Conservation (phyloP, 2,329 filamentous ascomycete species). For the Pyricularia sp. region DNA sequence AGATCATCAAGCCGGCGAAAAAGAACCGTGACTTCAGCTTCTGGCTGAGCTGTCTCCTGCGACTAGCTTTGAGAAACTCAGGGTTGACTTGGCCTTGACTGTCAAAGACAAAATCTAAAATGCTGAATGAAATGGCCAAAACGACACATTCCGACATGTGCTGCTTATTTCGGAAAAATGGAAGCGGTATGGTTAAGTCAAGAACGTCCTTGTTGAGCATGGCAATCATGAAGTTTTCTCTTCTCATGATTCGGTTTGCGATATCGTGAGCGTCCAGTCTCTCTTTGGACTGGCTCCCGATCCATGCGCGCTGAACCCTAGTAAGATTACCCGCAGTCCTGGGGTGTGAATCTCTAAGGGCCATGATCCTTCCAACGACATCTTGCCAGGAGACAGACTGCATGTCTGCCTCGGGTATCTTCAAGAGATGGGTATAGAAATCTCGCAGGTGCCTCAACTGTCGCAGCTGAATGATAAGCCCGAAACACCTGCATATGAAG, state of each 20-base stretch:
- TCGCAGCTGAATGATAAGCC: slow-evolving; percentile 59
- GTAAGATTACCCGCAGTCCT: slow-evolving; percentile 52
- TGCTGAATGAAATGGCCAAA: slow-evolving; percentile 82
- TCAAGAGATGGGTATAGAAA: slow-evolving; percentile 72
- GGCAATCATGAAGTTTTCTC: slow-evolving; percentile 93
- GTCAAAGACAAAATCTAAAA: slow-evolving; percentile 91
- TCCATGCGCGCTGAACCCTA: slow-evolving; percentile 36
- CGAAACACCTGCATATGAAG: slow-evolving; percentile 68
- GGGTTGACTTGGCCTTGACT: slow-evolving; percentile 76
- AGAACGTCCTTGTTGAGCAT: slow-evolving; percentile 95
- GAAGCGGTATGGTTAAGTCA: slow-evolving; percentile 73
- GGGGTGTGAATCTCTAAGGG: slow-evolving; percentile 73
- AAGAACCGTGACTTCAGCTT: slow-evolving; percentile 66
- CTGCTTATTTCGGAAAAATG: slow-evolving; percentile 66
- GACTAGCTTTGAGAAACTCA: slow-evolving; percentile 72
- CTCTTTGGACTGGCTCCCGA: slow-evolving; percentile 82
- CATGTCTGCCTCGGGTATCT: slow-evolving; percentile 72
- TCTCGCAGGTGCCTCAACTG: slow-evolving; percentile 66
- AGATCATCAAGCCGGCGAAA: slow-evolving; percentile 74
- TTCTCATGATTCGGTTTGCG: slow-evolving; percentile 89
- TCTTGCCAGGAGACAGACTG: slow-evolving; percentile 93
- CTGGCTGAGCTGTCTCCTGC: slow-evolving; percentile 64
- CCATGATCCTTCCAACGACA: slow-evolving; percentile 74
- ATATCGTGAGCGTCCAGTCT: slow-evolving; percentile 93
- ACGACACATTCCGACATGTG: slow-evolving; percentile 82